A percentile compares a stretch with the other conserved stretches of the same genome.
Conservation (phyloP, 2,329 filamentous ascomycete species). For the Penicillium sclerotiorum region DNA sequence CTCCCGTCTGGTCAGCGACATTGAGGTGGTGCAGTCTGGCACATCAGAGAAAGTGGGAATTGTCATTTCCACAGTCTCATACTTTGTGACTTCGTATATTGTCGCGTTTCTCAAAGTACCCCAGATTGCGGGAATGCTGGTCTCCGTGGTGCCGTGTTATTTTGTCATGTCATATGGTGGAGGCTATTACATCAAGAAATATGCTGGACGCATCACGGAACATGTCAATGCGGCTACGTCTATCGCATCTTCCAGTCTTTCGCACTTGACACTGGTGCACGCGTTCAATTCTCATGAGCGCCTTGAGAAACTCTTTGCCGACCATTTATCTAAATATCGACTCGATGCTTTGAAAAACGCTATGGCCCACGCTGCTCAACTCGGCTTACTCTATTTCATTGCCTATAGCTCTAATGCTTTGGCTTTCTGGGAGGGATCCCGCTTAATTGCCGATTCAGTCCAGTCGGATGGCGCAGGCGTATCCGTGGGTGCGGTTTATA, state of each 20-base stretch:
- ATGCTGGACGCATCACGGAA: conserved; percentile 51
- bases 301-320: conserved; percentile 61
- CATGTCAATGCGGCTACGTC: conserved; percentile 61
- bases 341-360: conserved; percentile 61
- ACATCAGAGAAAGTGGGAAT: conserved; percentile 72
- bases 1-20: conserved; percentile 65
- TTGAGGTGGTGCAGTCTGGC: conserved; percentile 66
- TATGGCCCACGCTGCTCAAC: conserved; percentile 57
- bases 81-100: conserved; percentile 67
- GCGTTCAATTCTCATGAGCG: conserved; percentile 63
- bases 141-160: conserved; percentile 65
- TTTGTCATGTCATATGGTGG: conserved; percentile 60
- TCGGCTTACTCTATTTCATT: conserved; percentile 67
- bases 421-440: conserved; percentile 68
- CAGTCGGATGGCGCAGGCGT: conserved; percentile 18
- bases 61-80: conserved; percentile 62
- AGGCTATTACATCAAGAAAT: conserved; percentile 56
- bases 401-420: conserved; percentile 68
- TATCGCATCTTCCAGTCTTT: conserved; percentile 63
- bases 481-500: conserved; percentile 40
- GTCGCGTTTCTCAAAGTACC: conserved; percentile 68
- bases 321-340: conserved; percentile 53
- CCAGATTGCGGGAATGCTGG: conserved; percentile 64
- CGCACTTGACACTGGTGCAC: conserved; percentile 63
- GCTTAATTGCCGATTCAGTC: conserved; percentile 50